Base-by-base conservation (phyloP, 2,329 filamentous ascomycete genomes). In the Ophiosphaerella herpotricha region DNA sequence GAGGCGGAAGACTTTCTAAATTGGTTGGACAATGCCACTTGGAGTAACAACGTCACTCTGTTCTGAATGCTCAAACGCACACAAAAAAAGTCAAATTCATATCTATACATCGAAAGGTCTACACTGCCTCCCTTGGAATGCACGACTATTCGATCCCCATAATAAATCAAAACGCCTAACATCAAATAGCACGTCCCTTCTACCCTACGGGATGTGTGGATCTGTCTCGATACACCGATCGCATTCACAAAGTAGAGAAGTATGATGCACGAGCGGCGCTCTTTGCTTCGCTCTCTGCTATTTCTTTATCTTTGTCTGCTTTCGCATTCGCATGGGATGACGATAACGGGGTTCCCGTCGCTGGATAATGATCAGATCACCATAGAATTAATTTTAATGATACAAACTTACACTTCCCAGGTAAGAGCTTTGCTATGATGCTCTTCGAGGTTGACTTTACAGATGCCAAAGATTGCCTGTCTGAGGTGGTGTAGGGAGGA, bases 21-120 rank as follows among this genome's bases (percentile, higher is more conserved):
- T 33, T 73, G 70, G 70, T 34, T 73, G 43, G 68, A 73, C 53
- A 66, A 70, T 41, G 68, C 68, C n/a, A 69, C 69, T 14, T 71
- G 66, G 67, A 70, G 62, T 42, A 71, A 68, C 43, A 63, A 61
- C 23, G 63, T 69, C 18, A 53, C 55, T 50, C 21, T 39, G 14
- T 12, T 34, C 13, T 40, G 18, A 9, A 4, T 5, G 9, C 5
- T 36, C n/a, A 14, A n/a, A 14, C 13, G 16, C 4, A 11, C n/a
- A 16, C 23, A 11, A 23, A 21, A 21, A 39, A 21, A 21, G 18
- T 21, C 18, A 21, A 21, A 21, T 21, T 3, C 18, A 13, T 12
- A 34, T 12, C 11, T 2, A 34, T n/a, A 13, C 33, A 3, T 12
- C 33, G 11, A 21, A 21, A 21, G 2, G 18, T 21, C 18, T 21